Conservation (phyloP, 2,329 filamentous ascomycete genomes). For the Camillea tinctor region DNA sequence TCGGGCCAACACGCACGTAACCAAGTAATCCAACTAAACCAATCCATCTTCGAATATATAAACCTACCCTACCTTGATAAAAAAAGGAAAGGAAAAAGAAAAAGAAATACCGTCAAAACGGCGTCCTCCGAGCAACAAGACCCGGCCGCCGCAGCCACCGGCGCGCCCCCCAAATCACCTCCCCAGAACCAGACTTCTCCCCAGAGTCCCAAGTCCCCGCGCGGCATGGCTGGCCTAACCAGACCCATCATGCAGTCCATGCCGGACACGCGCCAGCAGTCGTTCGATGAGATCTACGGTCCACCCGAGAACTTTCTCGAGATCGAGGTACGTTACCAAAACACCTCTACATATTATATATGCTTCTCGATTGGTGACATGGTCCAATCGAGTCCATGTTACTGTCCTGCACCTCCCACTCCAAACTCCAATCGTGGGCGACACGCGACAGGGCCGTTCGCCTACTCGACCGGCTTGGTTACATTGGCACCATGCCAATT, state of each 20-base stretch:
- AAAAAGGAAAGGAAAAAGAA: neutral
- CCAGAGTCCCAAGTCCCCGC: slow-evolving; percentile 15
- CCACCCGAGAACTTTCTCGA: slow-evolving; percentile 98
- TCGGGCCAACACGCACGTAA: neutral
- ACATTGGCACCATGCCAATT: neutral
- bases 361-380: neutral
- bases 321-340: slow-evolving; percentile 69
- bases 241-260: slow-evolving; percentile 63
- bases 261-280: slow-evolving; percentile 80
- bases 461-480: neutral
- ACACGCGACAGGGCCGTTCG: neutral
- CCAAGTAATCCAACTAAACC: neutral
- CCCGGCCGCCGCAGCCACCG: slow-evolving; percentile 16
- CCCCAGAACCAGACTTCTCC: slow-evolving; percentile 8
- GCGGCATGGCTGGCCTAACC: slow-evolving; percentile 37
- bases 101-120: slow-evolving; percentile 28
- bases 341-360: neutral
- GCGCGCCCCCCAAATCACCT: slow-evolving; percentile 23
- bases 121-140: slow-evolving; percentile 27
- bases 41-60: no score
- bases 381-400: neutral
- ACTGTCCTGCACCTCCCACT: slow-evolving; percentile 1
- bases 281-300: slow-evolving; percentile 98
- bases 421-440: neutral
- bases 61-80: no score